Conservation (phyloP, 371 early-diverging fungal genomes). For the Mortierella sp. region DNA sequence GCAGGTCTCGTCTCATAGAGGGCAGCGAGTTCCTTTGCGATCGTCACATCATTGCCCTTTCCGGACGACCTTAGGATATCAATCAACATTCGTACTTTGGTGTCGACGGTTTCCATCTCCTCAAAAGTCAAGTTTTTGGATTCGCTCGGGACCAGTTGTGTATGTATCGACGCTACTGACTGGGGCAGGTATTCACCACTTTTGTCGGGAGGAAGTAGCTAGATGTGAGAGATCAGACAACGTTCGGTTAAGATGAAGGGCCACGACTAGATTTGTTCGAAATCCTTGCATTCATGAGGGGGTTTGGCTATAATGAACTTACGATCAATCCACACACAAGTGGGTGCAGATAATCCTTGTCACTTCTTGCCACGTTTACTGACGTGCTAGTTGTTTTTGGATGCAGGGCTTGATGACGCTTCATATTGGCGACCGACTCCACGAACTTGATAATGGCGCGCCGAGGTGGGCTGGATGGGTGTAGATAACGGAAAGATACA, state of each 20-base stretch:
- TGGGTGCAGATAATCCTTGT: conserved; percentile 29
- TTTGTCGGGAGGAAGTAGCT: conserved; percentile 22
- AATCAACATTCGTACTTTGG: conserved; percentile 22
- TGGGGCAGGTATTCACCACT: conserved; percentile 27
- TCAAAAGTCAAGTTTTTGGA: conserved; percentile 15
- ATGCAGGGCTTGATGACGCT: background rate
- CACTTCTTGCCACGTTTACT: conserved; percentile 1
- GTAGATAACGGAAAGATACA: conserved; percentile 28
- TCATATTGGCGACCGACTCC: conserved; percentile 2
- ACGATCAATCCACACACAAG: conserved; percentile 50
- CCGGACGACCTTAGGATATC: conserved; percentile 12
- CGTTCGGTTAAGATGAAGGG: too few species aligned
- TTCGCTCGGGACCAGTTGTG: conserved; percentile 9
- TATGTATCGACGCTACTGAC: conserved; percentile 25
- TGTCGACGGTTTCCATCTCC: conserved; percentile 30
- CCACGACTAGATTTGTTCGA: too few species aligned
- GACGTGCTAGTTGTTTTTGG: conserved; percentile 14
- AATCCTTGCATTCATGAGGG: too few species aligned
- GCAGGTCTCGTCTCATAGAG: conserved; percentile 28
- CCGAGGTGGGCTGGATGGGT: conserved; percentile 29
- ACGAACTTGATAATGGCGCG: conserved; percentile 24
- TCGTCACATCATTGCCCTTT: conserved; percentile 9
- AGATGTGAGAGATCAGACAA: background rate
- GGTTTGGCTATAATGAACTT: conserved; percentile 17
- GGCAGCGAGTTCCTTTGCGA: conserved; percentile 19